Evolutionary conservation across 2,329 filamentous ascomycete genomes (phyloP), one percentile per base, ranked within the genome.

Genomic region (Myriosclerotinia scirpicola): DNA sequence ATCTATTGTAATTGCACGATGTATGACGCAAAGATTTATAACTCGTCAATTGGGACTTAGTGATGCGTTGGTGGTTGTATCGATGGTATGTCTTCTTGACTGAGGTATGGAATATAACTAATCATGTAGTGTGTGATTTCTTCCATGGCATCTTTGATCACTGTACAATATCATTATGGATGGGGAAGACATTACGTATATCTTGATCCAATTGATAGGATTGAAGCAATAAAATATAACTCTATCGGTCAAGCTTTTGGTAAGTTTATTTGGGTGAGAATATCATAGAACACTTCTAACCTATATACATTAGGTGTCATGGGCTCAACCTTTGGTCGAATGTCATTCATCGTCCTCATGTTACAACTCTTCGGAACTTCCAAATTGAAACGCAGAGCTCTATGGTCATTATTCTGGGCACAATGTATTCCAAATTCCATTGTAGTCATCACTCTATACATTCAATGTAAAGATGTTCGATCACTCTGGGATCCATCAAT

Each of bases 131-230:
- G 54, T 46, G 44, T 48, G 7, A 59, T 64, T 42, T 30, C 54
- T 44, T 58, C 60, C 2, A 67, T 67, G 65, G 60, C 53, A 44
- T 38, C 46, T 40, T 53, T 67, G 53, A 48, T 66, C 14, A 62
- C 68, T 14, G 64, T 67, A 1, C 66, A 67, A 50, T 64, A 69
- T 60, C 68, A 69, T 54, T 70, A 70, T 55, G 71, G 70, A 5
- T 64, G 69, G 30, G 71, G 71, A 7, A 40, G 69, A 26, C 69
- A 69, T 55, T 70, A 66, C 46, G 65, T 61, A 44, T 71, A 69
- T 50, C 58, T 72, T 12, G 48, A 50, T n/a, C 36, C 54, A 3
- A 14, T 58, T 9, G 30, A 69, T 22, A 65, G 54, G 54, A 54
- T 68, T 8, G 22, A 67, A n/a, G 67, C 69, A 0, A 26, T 68